A percentile compares a stretch with the other conserved stretches of the same genome.
These are phyloP conservation scores for Cronartium quercuum DNA, from an alignment of 1,284 basidiomycete genomes.

Conservation along the genomic window DNA sequence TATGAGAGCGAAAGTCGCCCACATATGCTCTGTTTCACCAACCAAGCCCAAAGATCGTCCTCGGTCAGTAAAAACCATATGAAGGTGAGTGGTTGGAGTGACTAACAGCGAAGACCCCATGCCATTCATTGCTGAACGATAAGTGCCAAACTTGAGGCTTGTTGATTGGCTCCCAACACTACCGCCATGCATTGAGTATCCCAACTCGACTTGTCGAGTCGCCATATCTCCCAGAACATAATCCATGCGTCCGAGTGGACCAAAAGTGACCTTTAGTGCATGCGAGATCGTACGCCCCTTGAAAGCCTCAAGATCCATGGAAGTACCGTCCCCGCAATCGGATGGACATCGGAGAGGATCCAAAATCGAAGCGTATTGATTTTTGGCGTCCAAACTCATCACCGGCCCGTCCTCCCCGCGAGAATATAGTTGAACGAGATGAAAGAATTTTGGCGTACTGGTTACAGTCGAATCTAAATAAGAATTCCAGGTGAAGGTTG, in stretches of 20 bases:
- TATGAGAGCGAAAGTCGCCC: neutral
- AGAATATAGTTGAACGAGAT: neutral
- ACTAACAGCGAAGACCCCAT: neutral
- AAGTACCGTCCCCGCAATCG: neutral
- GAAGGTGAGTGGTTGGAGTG: neutral
- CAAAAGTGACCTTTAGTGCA: neutral
- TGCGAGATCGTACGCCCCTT: neutral
- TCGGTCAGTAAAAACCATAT: neutral
- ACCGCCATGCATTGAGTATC: neutral
- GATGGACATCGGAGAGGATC: neutral
- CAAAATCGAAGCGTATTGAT: neutral
- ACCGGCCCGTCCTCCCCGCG: neutral
- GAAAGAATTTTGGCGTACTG: neutral
- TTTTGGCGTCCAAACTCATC: neutral
- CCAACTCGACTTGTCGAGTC: neutral
- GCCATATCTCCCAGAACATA: neutral
- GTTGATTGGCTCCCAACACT: neutral
- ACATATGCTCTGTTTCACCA: neutral
- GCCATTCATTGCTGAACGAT: neutral
- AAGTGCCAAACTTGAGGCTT: neutral
- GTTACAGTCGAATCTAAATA: neutral
- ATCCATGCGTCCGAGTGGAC: neutral
- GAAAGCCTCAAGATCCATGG: neutral
- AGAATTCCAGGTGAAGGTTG: neutral
- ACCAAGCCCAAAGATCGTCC: neutral